phyloP scores from a whole-genome alignment of 495 filamentous ascomycete genomes.

The Trichoderma gamsii region DNA sequence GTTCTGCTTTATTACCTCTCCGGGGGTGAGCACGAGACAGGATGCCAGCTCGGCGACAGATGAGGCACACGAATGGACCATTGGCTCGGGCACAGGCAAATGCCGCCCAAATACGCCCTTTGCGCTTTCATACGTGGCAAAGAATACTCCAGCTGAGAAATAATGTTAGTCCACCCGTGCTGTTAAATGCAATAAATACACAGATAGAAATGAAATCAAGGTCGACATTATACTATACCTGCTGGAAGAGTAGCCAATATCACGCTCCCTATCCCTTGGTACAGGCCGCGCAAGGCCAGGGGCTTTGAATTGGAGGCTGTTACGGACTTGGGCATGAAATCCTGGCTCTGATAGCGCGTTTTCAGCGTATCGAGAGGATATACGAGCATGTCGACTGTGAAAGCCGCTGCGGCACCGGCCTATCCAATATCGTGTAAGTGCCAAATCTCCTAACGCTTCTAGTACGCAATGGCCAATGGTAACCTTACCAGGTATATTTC shows the following conservation, averaged over 20 bases:
- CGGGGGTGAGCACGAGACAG: constrained; percentile 78
- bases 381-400: constrained; percentile 71
- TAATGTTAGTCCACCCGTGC: background rate
- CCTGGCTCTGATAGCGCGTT: constrained; percentile 72
- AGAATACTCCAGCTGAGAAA: constrained; percentile 73
- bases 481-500: constrained; percentile 14
- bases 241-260: constrained; percentile 83
- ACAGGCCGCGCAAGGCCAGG: constrained; percentile 63
- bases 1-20: constrained; percentile 91
- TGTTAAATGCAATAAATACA: no score
- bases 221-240: constrained; percentile 38
- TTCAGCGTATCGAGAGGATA: constrained; percentile 85
- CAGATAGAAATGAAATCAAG: background rate
- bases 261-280: constrained; percentile 84
- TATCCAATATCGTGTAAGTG: constrained; percentile 24
- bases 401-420: constrained; percentile 78
- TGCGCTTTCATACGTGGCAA: constrained; percentile 76
- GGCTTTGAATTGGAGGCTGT: constrained; percentile 38
- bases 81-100: constrained; percentile 49
- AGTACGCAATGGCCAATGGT: background rate
- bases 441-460: background rate
- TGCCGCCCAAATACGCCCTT: constrained; percentile 48
- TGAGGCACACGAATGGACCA: constrained; percentile 66
- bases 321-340: constrained; percentile 57
- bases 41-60: constrained; percentile 71